A percentile compares a stretch with the other conserved stretches of the same genome.
Conservation (phyloP, 352 stramenopile genomes). For the Peronosclerospora sorghi region DNA sequence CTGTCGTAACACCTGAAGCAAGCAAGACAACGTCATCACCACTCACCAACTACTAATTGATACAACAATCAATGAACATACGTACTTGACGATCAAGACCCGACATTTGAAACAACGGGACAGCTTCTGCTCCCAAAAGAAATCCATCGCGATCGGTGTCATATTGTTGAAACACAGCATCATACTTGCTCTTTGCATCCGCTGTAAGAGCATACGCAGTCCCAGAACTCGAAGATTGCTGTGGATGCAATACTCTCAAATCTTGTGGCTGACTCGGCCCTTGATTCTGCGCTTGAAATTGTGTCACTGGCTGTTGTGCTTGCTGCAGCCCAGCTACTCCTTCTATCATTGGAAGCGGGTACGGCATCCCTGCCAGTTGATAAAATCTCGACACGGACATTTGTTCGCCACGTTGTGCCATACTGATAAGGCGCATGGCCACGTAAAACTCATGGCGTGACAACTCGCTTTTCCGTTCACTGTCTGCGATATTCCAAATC, state of each 20-base stretch:
- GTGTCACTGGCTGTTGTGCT: background rate
- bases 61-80: background rate
- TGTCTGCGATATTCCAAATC: conserved; percentile 76
- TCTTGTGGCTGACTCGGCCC: conserved; percentile 5
- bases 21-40: background rate
- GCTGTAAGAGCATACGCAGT: conserved; percentile 75
- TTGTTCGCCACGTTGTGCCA: conserved; percentile 68
- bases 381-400: conserved; percentile 59
- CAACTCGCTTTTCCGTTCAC: conserved; percentile 58
- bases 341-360: conserved; percentile 51
- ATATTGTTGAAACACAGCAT: conserved; percentile 88
- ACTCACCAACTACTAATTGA: background rate
- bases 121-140: conserved; percentile 81
- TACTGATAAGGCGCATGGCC: conserved; percentile 76
- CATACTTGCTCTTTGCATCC: conserved; percentile 85
- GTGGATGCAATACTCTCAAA: conserved; percentile 9
- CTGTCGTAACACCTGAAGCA: conserved; percentile 51
- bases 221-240: background rate
- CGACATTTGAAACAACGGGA: conserved; percentile 90
- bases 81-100: conserved; percentile 81
- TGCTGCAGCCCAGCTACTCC: conserved; percentile 27
- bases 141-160: conserved; percentile 86
- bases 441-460: conserved; percentile 77
- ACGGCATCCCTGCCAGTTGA: conserved; percentile 43
- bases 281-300: conserved; percentile 1